phyloP scores from a whole-genome alignment of 352 stramenopile genomes.

The Stramenopiles sp. region DNA sequence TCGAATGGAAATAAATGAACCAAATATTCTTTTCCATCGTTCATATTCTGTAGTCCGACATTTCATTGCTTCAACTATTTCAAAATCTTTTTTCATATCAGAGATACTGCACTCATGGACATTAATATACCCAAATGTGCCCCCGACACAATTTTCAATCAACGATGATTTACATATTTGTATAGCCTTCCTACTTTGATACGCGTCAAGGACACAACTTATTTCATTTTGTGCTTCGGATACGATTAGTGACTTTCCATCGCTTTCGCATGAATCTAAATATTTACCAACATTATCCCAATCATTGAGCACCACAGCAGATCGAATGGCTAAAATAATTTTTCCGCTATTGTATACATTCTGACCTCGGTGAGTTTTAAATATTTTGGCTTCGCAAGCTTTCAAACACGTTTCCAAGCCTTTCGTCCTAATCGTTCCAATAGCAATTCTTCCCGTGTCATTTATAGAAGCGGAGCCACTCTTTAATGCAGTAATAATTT shows the following conservation, averaged over 20 bases:
- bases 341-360: background rate
- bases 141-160: background rate
- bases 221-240: background rate
- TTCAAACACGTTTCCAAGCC: background rate
- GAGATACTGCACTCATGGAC: background rate
- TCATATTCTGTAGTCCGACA: background rate
- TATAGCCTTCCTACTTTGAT: background rate
- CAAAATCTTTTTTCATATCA: slow-evolving; percentile 1
- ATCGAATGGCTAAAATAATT: background rate
- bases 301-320: background rate
- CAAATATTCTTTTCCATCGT: background rate
- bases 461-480: background rate
- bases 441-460: background rate
- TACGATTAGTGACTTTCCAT: background rate
- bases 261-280: background rate
- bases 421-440: slow-evolving; percentile 1
- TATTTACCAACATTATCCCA: background rate
- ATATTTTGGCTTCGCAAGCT: background rate
- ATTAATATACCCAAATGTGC: background rate
- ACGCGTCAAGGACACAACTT: background rate
- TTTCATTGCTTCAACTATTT: background rate
- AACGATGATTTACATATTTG: background rate
- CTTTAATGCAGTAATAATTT: background rate
- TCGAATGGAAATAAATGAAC: background rate
- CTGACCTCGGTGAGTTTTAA: background rate